Conservation (phyloP, 2,329 filamentous ascomycete genomes). For the Lasiodiplodia citricola region DNA sequence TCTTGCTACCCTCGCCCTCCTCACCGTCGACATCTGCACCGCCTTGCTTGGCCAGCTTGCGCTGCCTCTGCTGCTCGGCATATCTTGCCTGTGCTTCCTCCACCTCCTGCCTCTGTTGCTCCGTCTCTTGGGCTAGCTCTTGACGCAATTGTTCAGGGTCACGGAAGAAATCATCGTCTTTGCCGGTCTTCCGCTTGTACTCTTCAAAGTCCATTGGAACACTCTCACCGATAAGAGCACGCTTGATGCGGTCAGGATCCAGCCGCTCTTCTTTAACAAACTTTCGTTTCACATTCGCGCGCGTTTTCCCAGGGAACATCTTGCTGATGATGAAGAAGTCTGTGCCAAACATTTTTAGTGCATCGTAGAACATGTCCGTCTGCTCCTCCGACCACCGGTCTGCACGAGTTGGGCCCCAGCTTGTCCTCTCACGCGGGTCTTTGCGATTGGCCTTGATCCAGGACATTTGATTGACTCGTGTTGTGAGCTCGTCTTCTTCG, state of each 20-base stretch:
- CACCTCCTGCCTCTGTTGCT: slow-evolving; percentile 42
- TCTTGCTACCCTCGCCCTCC: slow-evolving; percentile 22
- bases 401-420: slow-evolving; percentile 28
- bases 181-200: slow-evolving; percentile 46
- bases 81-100: slow-evolving; percentile 40
- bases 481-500: slow-evolving; percentile 80
- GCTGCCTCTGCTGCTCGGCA: slow-evolving; percentile 45
- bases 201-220: slow-evolving; percentile 47
- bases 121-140: slow-evolving; percentile 36
- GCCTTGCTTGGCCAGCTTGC: slow-evolving; percentile 33
- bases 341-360: slow-evolving; percentile 77
- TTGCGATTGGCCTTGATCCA: slow-evolving; percentile 67
- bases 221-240: slow-evolving; percentile 59
- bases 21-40: slow-evolving; percentile 8
- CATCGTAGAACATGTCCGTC: slow-evolving; percentile 78
- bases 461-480: slow-evolving; percentile 70
- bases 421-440: slow-evolving; percentile 52
- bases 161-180: slow-evolving; percentile 44
- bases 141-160: slow-evolving; percentile 42
- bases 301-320: slow-evolving; percentile 74
- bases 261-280: slow-evolving; percentile 79
- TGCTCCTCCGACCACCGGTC: slow-evolving; percentile 68
- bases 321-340: slow-evolving; percentile 81
- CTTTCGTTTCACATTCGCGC: slow-evolving; percentile 79
- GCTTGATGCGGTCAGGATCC: slow-evolving; percentile 67